These are phyloP conservation scores for Phalaenopsis aphrodite DNA, from an alignment of 106 monocot genomes.

Conservation along the genomic window DNA sequence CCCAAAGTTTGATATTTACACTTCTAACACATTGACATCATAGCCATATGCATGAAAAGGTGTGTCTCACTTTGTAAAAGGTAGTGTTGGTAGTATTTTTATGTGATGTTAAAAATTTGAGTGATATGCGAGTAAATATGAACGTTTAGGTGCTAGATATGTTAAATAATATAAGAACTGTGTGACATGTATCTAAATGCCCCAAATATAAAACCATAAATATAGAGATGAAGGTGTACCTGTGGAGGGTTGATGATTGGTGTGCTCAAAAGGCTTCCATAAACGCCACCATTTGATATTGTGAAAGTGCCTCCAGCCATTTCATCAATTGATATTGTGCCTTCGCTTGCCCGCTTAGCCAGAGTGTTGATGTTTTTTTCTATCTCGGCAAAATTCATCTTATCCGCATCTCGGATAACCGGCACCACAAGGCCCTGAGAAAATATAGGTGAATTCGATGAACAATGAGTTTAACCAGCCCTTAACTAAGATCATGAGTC, in stretches of 20 bases:
- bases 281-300: slow-evolving; percentile 93
- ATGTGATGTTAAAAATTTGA: too few relatives aligned
- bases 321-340: slow-evolving; percentile 86
- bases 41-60: too few relatives aligned
- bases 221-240: slow-evolving; percentile 13
- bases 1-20: too few relatives aligned
- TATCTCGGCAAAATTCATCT: slow-evolving; percentile 78
- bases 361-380: slow-evolving; percentile 82
- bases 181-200: too few relatives aligned
- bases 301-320: slow-evolving; percentile 98
- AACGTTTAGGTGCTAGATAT: background rate
- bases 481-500: background rate
- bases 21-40: too few relatives aligned
- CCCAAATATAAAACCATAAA: background rate
- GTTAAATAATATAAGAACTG: too few relatives aligned
- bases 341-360: slow-evolving; percentile 61
- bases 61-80: too few relatives aligned
- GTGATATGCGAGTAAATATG: too few relatives aligned
- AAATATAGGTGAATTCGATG: background rate
- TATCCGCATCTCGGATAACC: slow-evolving; percentile 76
- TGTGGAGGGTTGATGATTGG: slow-evolving; percentile 98
- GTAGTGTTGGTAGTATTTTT: too few relatives aligned
- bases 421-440: slow-evolving; percentile 87
- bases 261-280: slow-evolving; percentile 83
- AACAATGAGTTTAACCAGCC: background rate